Base-by-base conservation (phyloP, 208 protist species). In the Wallacemonas collosoma region DNA sequence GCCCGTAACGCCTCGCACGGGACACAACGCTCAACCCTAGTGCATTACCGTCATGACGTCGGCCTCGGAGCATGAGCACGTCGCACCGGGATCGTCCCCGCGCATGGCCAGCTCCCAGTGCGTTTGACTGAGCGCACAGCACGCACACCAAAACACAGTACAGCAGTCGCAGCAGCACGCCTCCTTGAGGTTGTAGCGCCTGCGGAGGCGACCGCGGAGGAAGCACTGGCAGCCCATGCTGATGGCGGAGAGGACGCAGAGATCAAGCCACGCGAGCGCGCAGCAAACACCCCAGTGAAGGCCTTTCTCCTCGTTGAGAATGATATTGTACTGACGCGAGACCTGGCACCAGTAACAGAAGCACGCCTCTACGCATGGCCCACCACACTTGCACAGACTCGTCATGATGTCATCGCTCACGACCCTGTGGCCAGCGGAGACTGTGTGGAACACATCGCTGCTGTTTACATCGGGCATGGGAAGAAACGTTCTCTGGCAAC, bases 311-410 rank as follows among this genome's bases (percentile, higher is more conserved):
- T 68, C 63, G 41, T 75, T 72, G 17, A 68, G 38, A 6, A 80
- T 48, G 61, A 84, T 64, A 63, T 87, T 87, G 77, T 75, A 81
- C 75, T 87, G 82, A 15, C 86, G 76, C 43, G 70, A 77, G 36
- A 85, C 58, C 70, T 91, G 82, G 62, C 86, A 91, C 3, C 67
- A 70, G 35, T 47, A 72, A 71, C 86, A 91, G 71, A 43, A 88
- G 63, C 54, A 83, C 41, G 64, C 36, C 74, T 86, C 78, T 57
- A 57, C 48, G 66, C 73, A 88, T 41, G 60, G 60, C 2, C 60
- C 55, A 2, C 36, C 14, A 54, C 71, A 77, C 9, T 79, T 68
- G 58, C 60, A 65, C 9, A 65, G 43, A 14, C 60, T 26, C 7
- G 40, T 65, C 5, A 50, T 36, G 60, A 65, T 53, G 6, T 11